phyloP scores from a whole-genome alignment of 164 flowering plant genomes.

The Vitis cinerea region DNA sequence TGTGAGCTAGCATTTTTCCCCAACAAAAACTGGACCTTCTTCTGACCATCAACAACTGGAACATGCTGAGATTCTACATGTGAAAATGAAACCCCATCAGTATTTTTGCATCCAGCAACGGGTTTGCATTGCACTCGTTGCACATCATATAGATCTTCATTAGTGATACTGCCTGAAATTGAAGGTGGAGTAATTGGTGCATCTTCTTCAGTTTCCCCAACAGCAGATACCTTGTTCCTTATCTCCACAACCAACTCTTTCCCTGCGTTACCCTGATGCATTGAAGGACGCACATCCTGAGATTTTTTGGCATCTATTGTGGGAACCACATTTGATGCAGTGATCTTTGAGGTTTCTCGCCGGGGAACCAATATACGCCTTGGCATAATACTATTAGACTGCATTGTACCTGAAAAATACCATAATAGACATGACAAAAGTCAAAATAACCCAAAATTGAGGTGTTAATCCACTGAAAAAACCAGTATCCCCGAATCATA shows the following conservation, averaged over 20 bases:
- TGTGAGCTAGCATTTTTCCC: constrained; percentile 27
- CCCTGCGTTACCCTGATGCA: constrained; percentile 12
- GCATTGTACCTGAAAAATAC: constrained; percentile 45
- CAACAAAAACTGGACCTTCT: constrained; percentile 50
- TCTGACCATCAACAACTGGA: constrained; percentile 29
- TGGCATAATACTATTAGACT: constrained; percentile 49
- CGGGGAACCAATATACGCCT: constrained; percentile 55
- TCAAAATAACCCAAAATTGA: not conserved
- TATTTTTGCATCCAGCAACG: constrained; percentile 17
- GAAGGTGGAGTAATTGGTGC: constrained; percentile 51
- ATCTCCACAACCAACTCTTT: constrained; percentile 20
- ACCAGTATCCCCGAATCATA: not conserved
- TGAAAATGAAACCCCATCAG: constrained; percentile 14
- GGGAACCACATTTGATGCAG: constrained; percentile 14
- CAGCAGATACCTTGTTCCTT: constrained; percentile 18
- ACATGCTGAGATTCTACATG: constrained; percentile 26
- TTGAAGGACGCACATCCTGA: constrained; percentile 19
- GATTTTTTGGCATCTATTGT: constrained; percentile 22
- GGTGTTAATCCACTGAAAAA: not conserved
- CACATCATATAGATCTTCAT: constrained; percentile 26
- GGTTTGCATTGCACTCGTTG: constrained; percentile 26
- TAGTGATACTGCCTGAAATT: constrained; percentile 34
- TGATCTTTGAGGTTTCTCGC: constrained; percentile 31
- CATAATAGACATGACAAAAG: not conserved
- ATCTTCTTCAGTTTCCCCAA: constrained; percentile 44